A percentile compares a stretch with the other conserved stretches of the same genome.
These are phyloP conservation scores for Neophaeococcomyces mojaviensis DNA, from an alignment of 2,329 filamentous ascomycete genomes.

Conservation along the genomic window DNA sequence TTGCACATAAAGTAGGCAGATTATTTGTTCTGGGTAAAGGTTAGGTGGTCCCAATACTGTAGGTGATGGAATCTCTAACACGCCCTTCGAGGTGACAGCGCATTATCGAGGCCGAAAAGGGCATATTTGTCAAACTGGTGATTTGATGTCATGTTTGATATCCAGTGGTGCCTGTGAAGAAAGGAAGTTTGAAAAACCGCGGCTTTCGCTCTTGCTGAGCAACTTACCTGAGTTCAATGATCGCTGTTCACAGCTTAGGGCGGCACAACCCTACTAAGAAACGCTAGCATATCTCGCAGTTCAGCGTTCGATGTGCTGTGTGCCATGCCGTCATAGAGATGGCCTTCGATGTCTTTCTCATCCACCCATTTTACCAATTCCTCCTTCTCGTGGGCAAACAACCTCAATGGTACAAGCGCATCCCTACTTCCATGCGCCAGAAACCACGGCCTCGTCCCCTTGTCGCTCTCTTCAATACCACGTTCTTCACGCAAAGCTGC, in stretches of 20 bases:
- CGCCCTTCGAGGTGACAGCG: no score
- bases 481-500: conserved; percentile 31
- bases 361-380: conserved; percentile 31
- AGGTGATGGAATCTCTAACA: no score
- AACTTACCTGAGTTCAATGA: no score
- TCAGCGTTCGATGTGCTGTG: conserved; percentile 38
- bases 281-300: conserved; percentile 38
- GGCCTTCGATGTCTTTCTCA: conserved; percentile 31
- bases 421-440: conserved; percentile 42
- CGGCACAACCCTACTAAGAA: conserved; percentile 17
- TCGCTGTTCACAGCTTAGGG: conserved; percentile 6
- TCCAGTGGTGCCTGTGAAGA: no score
- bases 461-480: conserved; percentile 22
- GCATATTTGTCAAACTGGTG: no score
- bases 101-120: no score
- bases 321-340: conserved; percentile 41
- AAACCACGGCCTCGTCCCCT: conserved; percentile 35
- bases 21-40: no score
- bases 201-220: no score
- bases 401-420: conserved; percentile 40
- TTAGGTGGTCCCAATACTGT: no score
- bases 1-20: no score
- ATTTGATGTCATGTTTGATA: no score
- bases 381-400: conserved; percentile 35
- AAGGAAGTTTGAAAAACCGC: no score